A percentile compares a stretch with the other conserved stretches of the same genome.
phyloP scores from a whole-genome alignment of 768 basidiomycete genomes.

The Phanerochaete sordida region DNA sequence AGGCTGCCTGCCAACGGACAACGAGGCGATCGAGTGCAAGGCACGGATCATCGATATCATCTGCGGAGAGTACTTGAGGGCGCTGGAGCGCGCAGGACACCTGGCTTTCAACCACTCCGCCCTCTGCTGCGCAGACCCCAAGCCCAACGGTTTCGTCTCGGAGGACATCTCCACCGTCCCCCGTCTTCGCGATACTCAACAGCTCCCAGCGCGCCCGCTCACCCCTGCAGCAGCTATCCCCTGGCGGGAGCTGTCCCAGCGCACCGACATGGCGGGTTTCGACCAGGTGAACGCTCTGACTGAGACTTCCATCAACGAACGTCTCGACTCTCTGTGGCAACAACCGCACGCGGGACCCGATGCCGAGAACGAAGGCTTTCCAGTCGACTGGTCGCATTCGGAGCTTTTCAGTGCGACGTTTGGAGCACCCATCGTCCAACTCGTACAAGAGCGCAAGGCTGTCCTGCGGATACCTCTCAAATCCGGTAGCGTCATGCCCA shows the following conservation, averaged over 20 bases:
- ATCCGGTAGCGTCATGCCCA: slow-evolving; percentile 9
- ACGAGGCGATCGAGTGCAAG: slow-evolving; percentile 9
- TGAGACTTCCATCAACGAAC: slow-evolving; percentile 20
- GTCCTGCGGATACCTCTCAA: slow-evolving; percentile 18
- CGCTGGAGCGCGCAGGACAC: slow-evolving; percentile 13
- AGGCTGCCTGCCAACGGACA: not conserved
- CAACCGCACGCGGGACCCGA: not conserved
- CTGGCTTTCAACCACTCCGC: slow-evolving; percentile 17
- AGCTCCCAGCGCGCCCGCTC: too few relatives aligned
- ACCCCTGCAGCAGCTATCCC: not conserved
- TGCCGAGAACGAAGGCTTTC: not conserved
- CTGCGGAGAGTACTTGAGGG: slow-evolving; percentile 17
- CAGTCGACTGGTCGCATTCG: slow-evolving; percentile 11
- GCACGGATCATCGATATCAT: slow-evolving; percentile 15
- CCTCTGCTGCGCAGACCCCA: not conserved
- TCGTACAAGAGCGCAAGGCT: slow-evolving; percentile 17
- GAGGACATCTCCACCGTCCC: not conserved
- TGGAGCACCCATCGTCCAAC: slow-evolving; percentile 11
- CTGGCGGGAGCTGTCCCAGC: slow-evolving; percentile 13
- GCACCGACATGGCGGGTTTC: slow-evolving; percentile 17
- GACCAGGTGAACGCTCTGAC: slow-evolving; percentile 22
- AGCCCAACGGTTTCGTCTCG: not conserved
- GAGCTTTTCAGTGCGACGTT: slow-evolving; percentile 20
- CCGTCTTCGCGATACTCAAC: too few relatives aligned
- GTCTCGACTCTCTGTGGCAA: slow-evolving; percentile 13